Percentiles rank a stretch among this genome's conserved stretches.
Evolutionary conservation across 352 stramenopile genomes (phyloP).

Genomic region (Globisporangium sylvaticum): DNA sequence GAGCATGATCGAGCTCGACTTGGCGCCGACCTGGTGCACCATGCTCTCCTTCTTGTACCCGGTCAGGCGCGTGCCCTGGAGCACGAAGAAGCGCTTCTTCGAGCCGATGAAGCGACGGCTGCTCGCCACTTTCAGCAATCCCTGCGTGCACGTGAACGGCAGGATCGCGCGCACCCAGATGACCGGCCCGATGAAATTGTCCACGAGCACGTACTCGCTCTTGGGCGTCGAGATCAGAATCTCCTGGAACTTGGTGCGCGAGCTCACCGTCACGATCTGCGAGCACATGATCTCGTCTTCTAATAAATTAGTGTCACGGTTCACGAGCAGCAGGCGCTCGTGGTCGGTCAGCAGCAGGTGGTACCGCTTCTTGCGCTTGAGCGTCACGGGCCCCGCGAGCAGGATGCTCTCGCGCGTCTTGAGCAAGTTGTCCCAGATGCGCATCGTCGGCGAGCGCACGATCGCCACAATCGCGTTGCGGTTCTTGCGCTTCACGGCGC

Average conservation of each 20-base stretch:
- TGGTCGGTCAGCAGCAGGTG: constrained; percentile 82
- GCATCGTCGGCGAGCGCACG: constrained; percentile 77
- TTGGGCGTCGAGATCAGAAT: constrained; percentile 68
- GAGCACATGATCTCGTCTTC: constrained; percentile 88
- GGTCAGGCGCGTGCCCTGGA: constrained; percentile 54
- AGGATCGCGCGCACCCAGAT: constrained; percentile 86
- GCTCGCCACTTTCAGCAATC: constrained; percentile 74
- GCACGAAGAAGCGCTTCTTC: constrained; percentile 85
- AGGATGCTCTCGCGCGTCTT: constrained; percentile 83
- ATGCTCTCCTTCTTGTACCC: constrained; percentile 77
- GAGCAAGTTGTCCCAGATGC: constrained; percentile 77
- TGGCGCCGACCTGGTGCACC: constrained; percentile 66
- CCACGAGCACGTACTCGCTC: constrained; percentile 73
- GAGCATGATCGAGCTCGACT: constrained; percentile 68
- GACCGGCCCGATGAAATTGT: constrained; percentile 81
- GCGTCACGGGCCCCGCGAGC: constrained; percentile 69
- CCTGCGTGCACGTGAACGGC: constrained; percentile 84
- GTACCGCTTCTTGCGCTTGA: constrained; percentile 84
- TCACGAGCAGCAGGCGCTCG: constrained; percentile 83
- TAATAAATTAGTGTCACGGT: constrained; percentile 87
- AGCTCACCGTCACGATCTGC: constrained; percentile 85
- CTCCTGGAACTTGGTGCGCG: constrained; percentile 72
- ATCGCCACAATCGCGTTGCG: constrained; percentile 80
- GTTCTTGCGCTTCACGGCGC: constrained; percentile 75
- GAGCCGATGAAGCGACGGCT: constrained; percentile 75